Base-by-base conservation (phyloP, 129 eudicot genomes). In the Ambrosia trifida region DNA sequence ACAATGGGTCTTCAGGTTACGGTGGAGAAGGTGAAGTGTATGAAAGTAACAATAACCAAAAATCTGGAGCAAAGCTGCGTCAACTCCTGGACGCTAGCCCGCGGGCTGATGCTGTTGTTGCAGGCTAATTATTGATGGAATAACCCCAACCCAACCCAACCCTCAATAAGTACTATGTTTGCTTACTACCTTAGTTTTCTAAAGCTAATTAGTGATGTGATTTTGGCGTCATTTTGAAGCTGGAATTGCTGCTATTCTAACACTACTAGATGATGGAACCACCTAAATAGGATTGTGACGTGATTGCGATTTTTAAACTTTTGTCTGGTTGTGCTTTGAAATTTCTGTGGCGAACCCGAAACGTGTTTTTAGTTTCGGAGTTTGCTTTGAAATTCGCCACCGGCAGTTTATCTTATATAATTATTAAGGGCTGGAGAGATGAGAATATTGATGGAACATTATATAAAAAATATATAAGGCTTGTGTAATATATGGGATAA, bases 61-160 rank as follows among this genome's bases (percentile, higher is more conserved):
- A 81, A 9, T 81, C 98, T 3, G 82, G 84, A 20, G 83, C 95
- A 7, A 93, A 87, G 78, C 86, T 89, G 76, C 93, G 69, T 76
- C 96, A 89, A 72, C 88, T 92, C 49, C 86, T 88, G 60, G 90
- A 81, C 41, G 77, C 85, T n/a, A 89, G 84, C 64, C 89, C 89
- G 3, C 75, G 86, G 32, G 73, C 88, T 11, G 96, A 92, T 72
- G 95, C 96, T 56, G 95, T 92, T 74, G 96, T 87, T 68, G 98
- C 98, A 61, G 72, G 94, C 72, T 92, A 73, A 91, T 28, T 43
- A 49, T 30, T 53, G 5, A 52, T 52, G 35, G 17, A 36, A 54
- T 75, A 53, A 75, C 72, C 67, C 28, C 40, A 10, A 40, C 78
- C 62, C 44, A 75, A 64, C 67, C 28, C 40, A 4, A 54, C 78